phyloP scores from a whole-genome alignment of 2,329 filamentous ascomycete species.

The Beauveria asiatica region DNA sequence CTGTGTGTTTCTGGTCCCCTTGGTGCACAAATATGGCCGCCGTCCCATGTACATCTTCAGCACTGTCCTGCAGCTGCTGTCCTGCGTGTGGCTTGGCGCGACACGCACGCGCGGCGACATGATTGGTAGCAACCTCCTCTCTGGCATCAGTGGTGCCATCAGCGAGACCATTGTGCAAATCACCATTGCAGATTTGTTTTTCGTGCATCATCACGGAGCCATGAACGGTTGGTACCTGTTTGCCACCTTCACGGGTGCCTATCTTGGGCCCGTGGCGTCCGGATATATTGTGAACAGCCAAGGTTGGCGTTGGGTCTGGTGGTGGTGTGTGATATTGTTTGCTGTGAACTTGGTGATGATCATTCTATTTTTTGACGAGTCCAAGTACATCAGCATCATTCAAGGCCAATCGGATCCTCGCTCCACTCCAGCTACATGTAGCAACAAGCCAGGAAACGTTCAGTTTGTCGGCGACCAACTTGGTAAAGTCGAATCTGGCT shows the following conservation, averaged over 20 bases:
- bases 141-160: constrained; percentile 29
- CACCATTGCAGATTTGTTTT: constrained; percentile 26
- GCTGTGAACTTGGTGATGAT: constrained; percentile 14
- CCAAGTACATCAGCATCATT: constrained; percentile 15
- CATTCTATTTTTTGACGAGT: constrained; percentile 28
- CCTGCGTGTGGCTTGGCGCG: constrained; percentile 28
- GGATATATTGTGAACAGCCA: constrained; percentile 18
- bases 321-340: constrained; percentile 19
- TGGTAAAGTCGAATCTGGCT: background rate
- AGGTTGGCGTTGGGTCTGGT: constrained; percentile 32
- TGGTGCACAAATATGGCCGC: constrained; percentile 18
- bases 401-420: background rate
- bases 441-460: background rate
- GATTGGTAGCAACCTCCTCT: constrained; percentile 30
- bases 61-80: constrained; percentile 27
- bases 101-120: constrained; percentile 34
- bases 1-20: constrained; percentile 16
- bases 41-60: constrained; percentile 25
- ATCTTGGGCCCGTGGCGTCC: constrained; percentile 22
- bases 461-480: constrained; percentile 7
- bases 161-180: constrained; percentile 32
- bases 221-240: constrained; percentile 40
- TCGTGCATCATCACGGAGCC: constrained; percentile 25
- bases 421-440: background rate
- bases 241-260: constrained; percentile 20